These are phyloP conservation scores for Mrakia hoshinonis DNA, from an alignment of 768 basidiomycete genomes.

Conservation along the genomic window DNA sequence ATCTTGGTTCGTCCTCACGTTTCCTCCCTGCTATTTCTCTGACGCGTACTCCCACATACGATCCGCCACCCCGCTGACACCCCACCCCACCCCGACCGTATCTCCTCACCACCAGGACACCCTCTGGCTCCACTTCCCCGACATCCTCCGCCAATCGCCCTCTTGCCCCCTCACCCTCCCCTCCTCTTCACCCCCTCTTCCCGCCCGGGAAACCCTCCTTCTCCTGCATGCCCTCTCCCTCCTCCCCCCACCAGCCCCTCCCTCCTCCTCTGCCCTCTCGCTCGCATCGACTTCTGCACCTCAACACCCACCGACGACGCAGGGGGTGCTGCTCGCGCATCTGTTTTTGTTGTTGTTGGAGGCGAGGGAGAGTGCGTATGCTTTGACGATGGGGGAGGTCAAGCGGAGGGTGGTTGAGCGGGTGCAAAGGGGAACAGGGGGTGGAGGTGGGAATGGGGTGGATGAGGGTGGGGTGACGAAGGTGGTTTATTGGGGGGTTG, in stretches of 20 bases:
- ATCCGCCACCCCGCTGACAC: too few relatives aligned
- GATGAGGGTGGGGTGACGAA: conserved; percentile 4
- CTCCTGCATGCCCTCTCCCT: background rate
- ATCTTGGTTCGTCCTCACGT: conserved; percentile 6
- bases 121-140: conserved; percentile 18
- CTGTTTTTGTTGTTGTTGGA: conserved; percentile 16
- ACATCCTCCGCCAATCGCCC: conserved; percentile 20
- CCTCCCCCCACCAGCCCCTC: conserved; percentile 18
- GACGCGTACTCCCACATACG: too few relatives aligned
- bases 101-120: conserved; percentile 10
- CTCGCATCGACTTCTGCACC: conserved; percentile 21
- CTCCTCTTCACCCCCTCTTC: background rate
- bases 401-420: conserved; percentile 4
- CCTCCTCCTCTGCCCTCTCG: conserved; percentile 18
- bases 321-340: conserved; percentile 23
- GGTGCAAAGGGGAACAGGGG: background rate
- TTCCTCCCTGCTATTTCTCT: background rate
- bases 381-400: conserved; percentile 22
- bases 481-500: conserved; percentile 23
- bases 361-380: background rate
- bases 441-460: background rate
- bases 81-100: too few relatives aligned
- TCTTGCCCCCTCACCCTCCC: background rate
- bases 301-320: conserved; percentile 9
- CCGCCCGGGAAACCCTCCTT: background rate